Conservation (phyloP, 176 grass and related monocot species). For the Carex parvula region DNA sequence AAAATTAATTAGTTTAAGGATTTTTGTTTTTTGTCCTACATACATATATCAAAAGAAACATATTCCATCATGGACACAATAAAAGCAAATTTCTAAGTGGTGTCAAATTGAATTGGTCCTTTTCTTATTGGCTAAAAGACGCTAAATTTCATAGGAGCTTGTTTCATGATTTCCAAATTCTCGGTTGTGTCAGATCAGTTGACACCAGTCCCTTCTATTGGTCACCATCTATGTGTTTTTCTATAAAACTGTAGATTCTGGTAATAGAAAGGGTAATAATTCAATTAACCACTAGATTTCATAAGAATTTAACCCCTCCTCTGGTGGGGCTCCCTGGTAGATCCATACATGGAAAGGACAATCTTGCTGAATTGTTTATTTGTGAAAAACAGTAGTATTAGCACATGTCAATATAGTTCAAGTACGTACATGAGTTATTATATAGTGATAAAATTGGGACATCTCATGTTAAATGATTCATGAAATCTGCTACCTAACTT, state of each 20-base stretch:
- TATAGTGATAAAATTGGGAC: neutral
- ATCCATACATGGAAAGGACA: neutral
- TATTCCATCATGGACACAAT: neutral
- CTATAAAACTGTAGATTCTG: neutral
- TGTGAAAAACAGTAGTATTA: conserved; percentile 10
- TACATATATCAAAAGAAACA: neutral
- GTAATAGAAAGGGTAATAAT: neutral
- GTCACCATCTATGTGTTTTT: neutral
- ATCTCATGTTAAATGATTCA: conserved; percentile 10
- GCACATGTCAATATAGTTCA: conserved; percentile 25
- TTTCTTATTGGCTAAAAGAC: neutral
- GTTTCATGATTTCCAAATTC: neutral
- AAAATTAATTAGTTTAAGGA: neutral
- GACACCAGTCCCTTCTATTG: neutral
- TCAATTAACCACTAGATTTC: neutral
- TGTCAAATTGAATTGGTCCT: conserved; percentile 3
- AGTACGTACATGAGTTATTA: conserved; percentile 6
- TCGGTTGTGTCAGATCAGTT: conserved; percentile 1
- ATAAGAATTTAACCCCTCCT: neutral
- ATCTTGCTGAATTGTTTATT: conserved; percentile 12
- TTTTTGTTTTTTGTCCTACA: neutral
- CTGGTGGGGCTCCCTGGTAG: neutral
- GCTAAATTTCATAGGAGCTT: neutral
- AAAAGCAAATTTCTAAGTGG: neutral
- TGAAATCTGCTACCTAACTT: conserved; percentile 14